Evolutionary conservation across 1,284 basidiomycete species (phyloP), one percentile per base, ranked within the genome.

Genomic region (Puccinia brachypodii): DNA sequence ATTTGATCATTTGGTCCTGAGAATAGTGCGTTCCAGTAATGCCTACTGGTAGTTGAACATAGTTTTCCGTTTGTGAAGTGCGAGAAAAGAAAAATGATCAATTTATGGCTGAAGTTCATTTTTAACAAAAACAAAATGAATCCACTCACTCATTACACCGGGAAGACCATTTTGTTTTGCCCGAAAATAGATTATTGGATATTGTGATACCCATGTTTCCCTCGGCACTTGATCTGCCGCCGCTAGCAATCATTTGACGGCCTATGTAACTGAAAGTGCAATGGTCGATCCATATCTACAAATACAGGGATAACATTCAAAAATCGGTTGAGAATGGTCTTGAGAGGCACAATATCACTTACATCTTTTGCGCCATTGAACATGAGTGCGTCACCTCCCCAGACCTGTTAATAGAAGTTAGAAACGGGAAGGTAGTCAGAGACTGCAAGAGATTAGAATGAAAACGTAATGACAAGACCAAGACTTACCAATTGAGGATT

Each of bases 261-360:
- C 80, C 80, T n/a, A 81, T 69, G 36, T 75, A 1, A 42, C 72
- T 75, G 19, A 81, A 75, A 22, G 80, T 53, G 64, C 80, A 81
- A 69, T 81, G 80, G 66, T 81, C 80, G n/a, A 81, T 73, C 80
- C 71, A 81, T 44, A 81, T 69, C 80, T 81, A 47, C 40, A 36
- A 16, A 69, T 25, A 31, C 16, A 19, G 8, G 14, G 31, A 68
- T 33, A 14, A 25, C 47, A 6, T 44, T 22, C 44, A 16, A 68
- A 38, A n/a, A 44, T 68, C 22, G 33, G 64, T n/a, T 11, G 31
- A 40, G 9, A 40, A 64, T 64, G 33, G 6, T 40, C 1, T 40
- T 36, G 16, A 31, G 31, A 64, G 33, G n/a, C 19, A 56, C 33
- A 1, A 50, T 31, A 28, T 42, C 8, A 36, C 0, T 81, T 36